Percentiles rank a stretch among this genome's conserved stretches.
Evolutionary conservation across 1,139 yeast species (phyloP).

Genomic region (Saccharomyces hybrid): DNA sequence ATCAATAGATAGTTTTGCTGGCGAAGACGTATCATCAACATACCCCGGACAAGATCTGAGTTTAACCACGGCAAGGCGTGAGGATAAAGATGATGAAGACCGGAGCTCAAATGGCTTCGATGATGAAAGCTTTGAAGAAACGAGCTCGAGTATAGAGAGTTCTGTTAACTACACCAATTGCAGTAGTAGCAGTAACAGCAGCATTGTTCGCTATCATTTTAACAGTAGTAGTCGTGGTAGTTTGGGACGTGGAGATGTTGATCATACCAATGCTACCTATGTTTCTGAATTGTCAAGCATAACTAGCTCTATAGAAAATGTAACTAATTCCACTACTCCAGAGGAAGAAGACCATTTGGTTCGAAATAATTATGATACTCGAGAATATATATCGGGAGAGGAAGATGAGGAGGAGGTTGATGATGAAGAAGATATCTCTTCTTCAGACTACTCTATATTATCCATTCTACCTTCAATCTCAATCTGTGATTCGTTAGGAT

Average conservation of each 20-base stretch:
- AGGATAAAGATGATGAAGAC: neutral
- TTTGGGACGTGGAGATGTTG: constrained; percentile 1
- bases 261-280: neutral
- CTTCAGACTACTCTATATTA: constrained; percentile 17
- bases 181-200: neutral
- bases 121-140: neutral
- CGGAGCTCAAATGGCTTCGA: neutral
- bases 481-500: constrained; percentile 24
- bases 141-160: neutral
- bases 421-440: constrained; percentile 10
- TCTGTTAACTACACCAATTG: neutral
- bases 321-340: constrained; percentile 11
- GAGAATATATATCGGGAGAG: neutral
- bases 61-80: neutral
- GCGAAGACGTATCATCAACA: neutral
- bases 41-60: neutral
- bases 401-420: constrained; percentile 7
- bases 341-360: constrained; percentile 6
- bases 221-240: neutral
- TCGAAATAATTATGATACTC: neutral
- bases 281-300: constrained; percentile 15
- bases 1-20: constrained; percentile 15
- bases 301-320: constrained; percentile 11
- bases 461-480: constrained; percentile 30
- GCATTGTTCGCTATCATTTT: neutral